Percentiles rank a stretch among this genome's conserved stretches.
phyloP scores from a whole-genome alignment of 2,329 filamentous ascomycete genomes.

The Beauveria bassiana region DNA sequence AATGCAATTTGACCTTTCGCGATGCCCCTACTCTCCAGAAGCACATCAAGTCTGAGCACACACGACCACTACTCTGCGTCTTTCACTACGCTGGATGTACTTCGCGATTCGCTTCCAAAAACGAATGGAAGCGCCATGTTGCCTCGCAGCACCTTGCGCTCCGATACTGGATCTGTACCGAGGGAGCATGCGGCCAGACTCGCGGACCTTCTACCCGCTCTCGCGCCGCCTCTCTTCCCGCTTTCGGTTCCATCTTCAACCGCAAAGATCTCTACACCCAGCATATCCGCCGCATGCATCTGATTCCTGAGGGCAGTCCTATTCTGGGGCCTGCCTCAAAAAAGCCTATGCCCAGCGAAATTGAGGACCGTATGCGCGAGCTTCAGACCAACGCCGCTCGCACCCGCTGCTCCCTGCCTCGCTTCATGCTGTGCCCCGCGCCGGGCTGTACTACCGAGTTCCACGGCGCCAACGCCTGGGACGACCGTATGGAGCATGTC shows the following conservation, averaged over 20 bases:
- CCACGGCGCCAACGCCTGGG: constrained; percentile 59
- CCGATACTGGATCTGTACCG: constrained; percentile 67
- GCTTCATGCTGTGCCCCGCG: constrained; percentile 52
- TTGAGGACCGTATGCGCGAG: constrained; percentile 46
- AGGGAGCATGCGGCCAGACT: constrained; percentile 44
- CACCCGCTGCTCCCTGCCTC: constrained; percentile 54
- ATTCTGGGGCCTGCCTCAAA: constrained; percentile 23
- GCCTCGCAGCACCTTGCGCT: constrained; percentile 70
- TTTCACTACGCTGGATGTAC: constrained; percentile 71
- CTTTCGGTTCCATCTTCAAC: constrained; percentile 66
- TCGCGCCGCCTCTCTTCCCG: constrained; percentile 21
- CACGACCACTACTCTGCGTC: constrained; percentile 64
- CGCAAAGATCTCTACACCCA: constrained; percentile 89
- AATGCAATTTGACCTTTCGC: constrained; percentile 29
- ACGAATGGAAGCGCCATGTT: constrained; percentile 93
- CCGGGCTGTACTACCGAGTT: constrained; percentile 54
- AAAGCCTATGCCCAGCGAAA: constrained; percentile 24
- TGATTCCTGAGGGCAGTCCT: constrained; percentile 35
- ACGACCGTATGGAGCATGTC: constrained; percentile 80
- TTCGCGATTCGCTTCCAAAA: constrained; percentile 70
- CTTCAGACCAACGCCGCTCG: constrained; percentile 53
- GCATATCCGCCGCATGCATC: constrained; percentile 81
- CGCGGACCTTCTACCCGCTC: constrained; percentile 17
- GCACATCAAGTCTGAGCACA: constrained; percentile 46
- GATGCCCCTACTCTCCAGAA: constrained; percentile 37